These are phyloP conservation scores for Tuber aestivum DNA, from an alignment of 495 filamentous ascomycete genomes.

Conservation along the genomic window DNA sequence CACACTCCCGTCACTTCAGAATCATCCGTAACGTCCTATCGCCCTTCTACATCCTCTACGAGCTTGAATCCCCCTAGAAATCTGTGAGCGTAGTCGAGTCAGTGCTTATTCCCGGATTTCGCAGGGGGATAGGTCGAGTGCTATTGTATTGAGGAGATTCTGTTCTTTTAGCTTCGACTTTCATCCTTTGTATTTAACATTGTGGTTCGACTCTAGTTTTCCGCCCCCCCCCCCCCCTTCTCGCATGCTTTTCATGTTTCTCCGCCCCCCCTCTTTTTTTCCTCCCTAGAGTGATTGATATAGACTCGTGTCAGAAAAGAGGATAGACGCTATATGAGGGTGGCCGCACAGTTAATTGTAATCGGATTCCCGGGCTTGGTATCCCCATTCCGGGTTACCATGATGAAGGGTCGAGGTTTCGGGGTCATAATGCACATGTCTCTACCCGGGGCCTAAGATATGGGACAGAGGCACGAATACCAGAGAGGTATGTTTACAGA, in stretches of 20 bases:
- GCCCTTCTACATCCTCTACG: too few species aligned
- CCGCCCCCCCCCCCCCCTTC: not conserved
- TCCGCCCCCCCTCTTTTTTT: not conserved
- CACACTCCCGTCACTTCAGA: too few species aligned
- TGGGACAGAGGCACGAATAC: not conserved
- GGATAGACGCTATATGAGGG: too few species aligned
- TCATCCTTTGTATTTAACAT: not conserved
- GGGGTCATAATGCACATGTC: not conserved
- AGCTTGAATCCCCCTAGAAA: too few species aligned
- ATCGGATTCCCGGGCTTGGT: not conserved
- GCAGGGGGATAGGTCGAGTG: not conserved
- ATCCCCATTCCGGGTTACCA: not conserved
- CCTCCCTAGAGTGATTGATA: not conserved
- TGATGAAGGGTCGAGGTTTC: not conserved
- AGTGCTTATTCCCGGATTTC: not conserved
- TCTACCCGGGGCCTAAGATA: not conserved
- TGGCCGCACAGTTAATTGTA: not conserved
- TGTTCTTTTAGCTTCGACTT: not conserved
- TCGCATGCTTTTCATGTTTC: not conserved
- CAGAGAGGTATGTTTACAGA: not conserved
- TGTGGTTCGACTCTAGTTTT: not conserved
- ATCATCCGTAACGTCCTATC: too few species aligned
- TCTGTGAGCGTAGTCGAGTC: not conserved
- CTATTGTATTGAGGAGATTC: not conserved
- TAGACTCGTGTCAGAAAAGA: not conserved